Evolutionary conservation across 805 yeast genomes (phyloP), one percentile per base, ranked within the genome.

Genomic region (Pachysolen tannophilus): DNA sequence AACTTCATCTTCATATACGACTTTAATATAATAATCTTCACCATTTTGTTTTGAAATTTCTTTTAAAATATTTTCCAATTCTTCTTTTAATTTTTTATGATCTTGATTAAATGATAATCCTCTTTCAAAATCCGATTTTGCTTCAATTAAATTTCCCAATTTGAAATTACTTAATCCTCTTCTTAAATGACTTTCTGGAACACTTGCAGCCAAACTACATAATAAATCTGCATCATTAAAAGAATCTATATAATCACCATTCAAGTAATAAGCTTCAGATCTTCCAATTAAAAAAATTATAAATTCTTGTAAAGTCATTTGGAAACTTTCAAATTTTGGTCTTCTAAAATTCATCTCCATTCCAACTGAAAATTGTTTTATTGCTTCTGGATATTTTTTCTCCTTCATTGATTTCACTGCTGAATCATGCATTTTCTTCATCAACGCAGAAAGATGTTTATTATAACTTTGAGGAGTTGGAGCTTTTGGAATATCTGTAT

Each of bases 291-390:
- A 56, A 50, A 82, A 72, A 45, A 77, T 67, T 28, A 74, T 67
- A 33, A 80, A 55, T 52, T 82, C 92, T 52, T 77, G 82, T 33
- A 82, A 53, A 19, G 83, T 80, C 11, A 80, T 67, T 42, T 75
- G 86, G 53, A 82, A 82, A 5, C 81, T 64, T 50, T 82, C 92
- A 60, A 79, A 81, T 50, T 79, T 78, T 28, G 79, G 71, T 55
- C 92, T 68, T 46, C 80, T 76, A 31, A 65, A 54, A 11, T 81
- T 73, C 69, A 80, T 70, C 36, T 80, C 85, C 24, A 82, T 62
- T 3, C 84, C 90, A 28, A 80, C 60, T 6, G 73, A 52, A 45
- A 79, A 72, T 46, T 76, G 80, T 48, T 77, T 78, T 26, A 70
- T 67, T 1, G 86, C 78, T 9, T 78, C 87, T 3, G 58, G 59